Percentiles rank a stretch among this genome's conserved stretches.
phyloP scores from a whole-genome alignment of 2,329 filamentous ascomycete genomes.

The Basipetospora chlamydospora region DNA sequence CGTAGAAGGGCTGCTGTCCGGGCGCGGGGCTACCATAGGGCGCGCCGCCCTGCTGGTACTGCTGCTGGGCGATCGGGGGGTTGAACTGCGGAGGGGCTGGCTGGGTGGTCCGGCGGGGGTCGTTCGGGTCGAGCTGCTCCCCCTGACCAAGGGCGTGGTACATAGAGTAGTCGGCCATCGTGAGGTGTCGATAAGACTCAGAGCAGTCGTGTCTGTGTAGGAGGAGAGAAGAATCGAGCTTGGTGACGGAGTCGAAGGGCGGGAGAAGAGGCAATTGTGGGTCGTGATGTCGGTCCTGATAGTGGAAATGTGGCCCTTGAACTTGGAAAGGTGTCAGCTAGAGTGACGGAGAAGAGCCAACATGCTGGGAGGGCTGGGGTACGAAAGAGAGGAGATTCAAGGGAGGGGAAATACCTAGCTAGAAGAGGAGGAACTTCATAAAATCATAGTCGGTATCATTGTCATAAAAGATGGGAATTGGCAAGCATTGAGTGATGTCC shows the following conservation, averaged over 20 bases:
- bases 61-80: conserved; percentile 36
- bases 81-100: conserved; percentile 41
- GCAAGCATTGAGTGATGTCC: too few species aligned
- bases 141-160: conserved; percentile 43
- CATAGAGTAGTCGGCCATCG: conserved; percentile 40
- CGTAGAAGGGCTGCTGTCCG: background rate
- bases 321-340: too few species aligned
- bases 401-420: too few species aligned
- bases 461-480: conserved; percentile 1
- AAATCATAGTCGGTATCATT: conserved; percentile 4
- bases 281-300: too few species aligned
- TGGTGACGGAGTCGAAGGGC: too few species aligned
- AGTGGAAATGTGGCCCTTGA: too few species aligned
- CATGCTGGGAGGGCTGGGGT: background rate
- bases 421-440: conserved; percentile 1
- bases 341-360: too few species aligned
- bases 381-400: background rate
- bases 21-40: conserved; percentile 6
- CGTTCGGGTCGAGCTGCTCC: conserved; percentile 37
- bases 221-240: too few species aligned
- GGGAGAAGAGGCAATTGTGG: too few species aligned
- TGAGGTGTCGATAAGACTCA: too few species aligned
- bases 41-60: conserved; percentile 33
- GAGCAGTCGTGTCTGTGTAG: too few species aligned
- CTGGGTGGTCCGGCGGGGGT: conserved; percentile 35